Conservation (phyloP, 352 stramenopile genomes). For the Pythium pyrilobum region DNA sequence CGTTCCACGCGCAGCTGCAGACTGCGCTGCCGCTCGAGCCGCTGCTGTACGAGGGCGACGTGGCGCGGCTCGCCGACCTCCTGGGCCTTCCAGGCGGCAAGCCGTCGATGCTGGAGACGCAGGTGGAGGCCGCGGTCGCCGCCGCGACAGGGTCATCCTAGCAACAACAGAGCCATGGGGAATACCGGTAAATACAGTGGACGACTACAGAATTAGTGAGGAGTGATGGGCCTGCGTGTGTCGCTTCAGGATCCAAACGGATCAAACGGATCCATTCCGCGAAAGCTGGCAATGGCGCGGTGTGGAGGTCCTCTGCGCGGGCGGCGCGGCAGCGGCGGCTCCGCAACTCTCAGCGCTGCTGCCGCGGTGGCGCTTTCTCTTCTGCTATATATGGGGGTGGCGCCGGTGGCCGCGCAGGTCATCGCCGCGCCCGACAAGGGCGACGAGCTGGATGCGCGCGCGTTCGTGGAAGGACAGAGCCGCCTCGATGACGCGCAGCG, state of each 20-base stretch:
- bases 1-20: constrained; percentile 39
- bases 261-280: too few species aligned
- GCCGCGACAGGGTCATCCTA: too few species aligned
- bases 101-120: neutral
- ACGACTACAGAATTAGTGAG: too few species aligned
- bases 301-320: too few species aligned
- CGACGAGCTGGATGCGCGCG: constrained; percentile 55
- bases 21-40: constrained; percentile 42
- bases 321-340: too few species aligned
- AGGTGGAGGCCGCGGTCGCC: neutral
- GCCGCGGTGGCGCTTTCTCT: too few species aligned
- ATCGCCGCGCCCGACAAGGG: constrained; percentile 67
- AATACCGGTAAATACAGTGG: too few species aligned
- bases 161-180: too few species aligned
- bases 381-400: too few species aligned
- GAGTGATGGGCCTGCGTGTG: neutral
- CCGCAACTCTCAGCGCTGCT: too few species aligned
- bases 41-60: constrained; percentile 45
- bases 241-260: neutral
- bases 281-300: too few species aligned
- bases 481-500: constrained; percentile 36
- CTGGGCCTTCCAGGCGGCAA: neutral
- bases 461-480: constrained; percentile 38
- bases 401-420: constrained; percentile 25
- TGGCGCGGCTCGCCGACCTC: constrained; percentile 16